Evolutionary conservation across 1,139 yeast genomes (phyloP), one percentile per base, ranked within the genome.

Genomic region (Diutina sp.): DNA sequence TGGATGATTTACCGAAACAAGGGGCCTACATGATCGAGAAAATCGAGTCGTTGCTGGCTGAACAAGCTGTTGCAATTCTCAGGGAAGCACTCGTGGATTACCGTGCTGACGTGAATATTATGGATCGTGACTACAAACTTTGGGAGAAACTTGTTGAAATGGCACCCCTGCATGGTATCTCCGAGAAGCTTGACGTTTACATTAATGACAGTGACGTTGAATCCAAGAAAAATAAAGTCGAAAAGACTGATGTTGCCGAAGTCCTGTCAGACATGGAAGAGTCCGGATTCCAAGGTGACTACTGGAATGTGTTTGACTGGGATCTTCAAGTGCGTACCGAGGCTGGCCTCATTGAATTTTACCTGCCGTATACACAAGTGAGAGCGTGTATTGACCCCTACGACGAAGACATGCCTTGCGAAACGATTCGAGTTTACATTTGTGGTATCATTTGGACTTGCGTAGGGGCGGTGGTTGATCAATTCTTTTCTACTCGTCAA

Each of bases 341-440:
- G 47, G 67, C 66, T 18, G 61, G 62, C 1, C 56, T 83, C 55
- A 68, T 79, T 56, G 71, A 77, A 54, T 82, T 71, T 64, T 79
- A 76, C 65, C 82, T 86, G 1, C 85, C 87, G 1, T 84, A 84
- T 64, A 80, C 84, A 3, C 87, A 83, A 65, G 86, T 84, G 7
- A 72, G 89, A 60, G 74, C 87, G 9, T 79, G 81, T 38, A 72
- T 83, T 35, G 77, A 76, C 55, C 80, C 83, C 18, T 67, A 66
- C 53, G 85, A 82, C 63, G 84, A 82, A 61, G 63, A 62, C 2
- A 66, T 72, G 41, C 78, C 80, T 6, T 72, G 75, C 59, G 88
- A 84, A 65, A 82, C 87, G 2, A 61, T 79, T 54, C 74, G 87
- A 65, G 80, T 82, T 6, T 84, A 84, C 63, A 58, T 78, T 47